Conservation (phyloP, 345 rosid genomes). For the Ceriops zippeliana region DNA sequence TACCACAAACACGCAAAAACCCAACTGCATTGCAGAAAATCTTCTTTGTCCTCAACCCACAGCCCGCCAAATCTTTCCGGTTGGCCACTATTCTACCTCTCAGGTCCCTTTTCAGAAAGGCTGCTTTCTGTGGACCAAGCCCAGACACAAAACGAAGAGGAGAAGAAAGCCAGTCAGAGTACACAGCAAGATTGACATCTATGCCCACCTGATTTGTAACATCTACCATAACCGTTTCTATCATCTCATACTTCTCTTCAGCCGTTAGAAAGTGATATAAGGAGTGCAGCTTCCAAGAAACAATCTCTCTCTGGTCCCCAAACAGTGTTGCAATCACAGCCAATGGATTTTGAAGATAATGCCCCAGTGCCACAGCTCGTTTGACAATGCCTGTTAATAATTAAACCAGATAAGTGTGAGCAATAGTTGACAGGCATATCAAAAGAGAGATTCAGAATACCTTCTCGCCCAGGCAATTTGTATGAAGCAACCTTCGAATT, state of each 20-base stretch:
- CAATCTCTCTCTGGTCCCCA: slow-evolving; percentile 9
- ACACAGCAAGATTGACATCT: slow-evolving; percentile 1
- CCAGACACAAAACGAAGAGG: slow-evolving; percentile 17
- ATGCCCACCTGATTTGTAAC: slow-evolving; percentile 15
- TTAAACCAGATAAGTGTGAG: neutral
- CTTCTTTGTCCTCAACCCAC: slow-evolving; percentile 11
- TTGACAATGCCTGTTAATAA: slow-evolving; percentile 12
- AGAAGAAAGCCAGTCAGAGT: slow-evolving; percentile 14
- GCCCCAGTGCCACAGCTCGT: slow-evolving; percentile 17
- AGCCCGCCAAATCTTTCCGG: neutral
- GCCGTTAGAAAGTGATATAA: slow-evolving; percentile 10
- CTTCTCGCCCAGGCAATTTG: slow-evolving; percentile 15
- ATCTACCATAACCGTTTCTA: slow-evolving; percentile 17
- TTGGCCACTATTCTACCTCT: neutral
- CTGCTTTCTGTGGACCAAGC: slow-evolving; percentile 12
- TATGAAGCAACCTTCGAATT: slow-evolving; percentile 8
- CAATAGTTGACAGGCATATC: neutral
- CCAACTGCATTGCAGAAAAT: slow-evolving; percentile 16
- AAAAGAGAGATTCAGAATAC: neutral
- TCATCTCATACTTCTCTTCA: slow-evolving; percentile 12
- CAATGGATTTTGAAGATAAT: slow-evolving; percentile 19
- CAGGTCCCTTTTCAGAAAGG: slow-evolving; percentile 1
- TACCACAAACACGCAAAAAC: neutral
- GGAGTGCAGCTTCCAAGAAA: slow-evolving; percentile 14
- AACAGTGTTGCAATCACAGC: slow-evolving; percentile 15